These are phyloP conservation scores for Coprinellus micaceus DNA, from an alignment of 768 basidiomycete genomes.

Conservation along the genomic window DNA sequence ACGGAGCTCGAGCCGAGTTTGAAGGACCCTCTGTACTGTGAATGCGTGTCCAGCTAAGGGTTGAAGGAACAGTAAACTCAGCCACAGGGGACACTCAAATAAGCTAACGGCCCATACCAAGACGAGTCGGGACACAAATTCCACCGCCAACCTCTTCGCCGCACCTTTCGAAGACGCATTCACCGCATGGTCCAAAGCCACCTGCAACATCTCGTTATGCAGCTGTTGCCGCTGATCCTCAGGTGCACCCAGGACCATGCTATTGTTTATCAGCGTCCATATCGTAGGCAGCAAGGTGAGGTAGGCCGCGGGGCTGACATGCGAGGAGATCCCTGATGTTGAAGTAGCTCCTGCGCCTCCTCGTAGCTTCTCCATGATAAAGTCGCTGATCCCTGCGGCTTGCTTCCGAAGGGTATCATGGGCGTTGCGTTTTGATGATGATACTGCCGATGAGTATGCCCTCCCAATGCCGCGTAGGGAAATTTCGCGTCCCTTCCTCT, in stretches of 20 bases:
- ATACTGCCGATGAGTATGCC: slow-evolving; percentile 3
- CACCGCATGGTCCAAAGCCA: slow-evolving; percentile 63
- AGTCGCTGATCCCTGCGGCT: slow-evolving; percentile 51
- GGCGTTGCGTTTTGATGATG: slow-evolving; percentile 8
- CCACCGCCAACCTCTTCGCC: slow-evolving; percentile 63
- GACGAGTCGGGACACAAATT: slow-evolving; percentile 69
- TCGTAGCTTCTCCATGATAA: slow-evolving; percentile 55
- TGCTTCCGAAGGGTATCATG: slow-evolving; percentile 27
- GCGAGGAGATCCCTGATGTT: slow-evolving; percentile 41
- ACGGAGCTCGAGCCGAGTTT: slow-evolving; percentile 26
- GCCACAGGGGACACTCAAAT: background rate
- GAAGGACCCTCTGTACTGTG: slow-evolving; percentile 50
- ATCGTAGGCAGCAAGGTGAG: slow-evolving; percentile 67
- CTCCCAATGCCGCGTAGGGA: background rate
- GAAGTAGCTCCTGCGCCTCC: slow-evolving; percentile 47
- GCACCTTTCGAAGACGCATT: slow-evolving; percentile 56
- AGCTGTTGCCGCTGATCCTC: slow-evolving; percentile 7
- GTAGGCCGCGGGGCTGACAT: slow-evolving; percentile 59
- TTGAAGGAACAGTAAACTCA: slow-evolving; percentile 7
- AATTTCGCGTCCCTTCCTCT: slow-evolving; percentile 17
- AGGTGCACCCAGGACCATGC: slow-evolving; percentile 16
- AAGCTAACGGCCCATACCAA: slow-evolving; percentile 47
- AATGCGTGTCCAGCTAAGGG: slow-evolving; percentile 58
- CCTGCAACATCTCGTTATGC: slow-evolving; percentile 40
- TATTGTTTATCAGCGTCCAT: slow-evolving; percentile 66